Base-by-base conservation (phyloP, 2,329 filamentous ascomycete genomes). In the Septoria petroselini region DNA sequence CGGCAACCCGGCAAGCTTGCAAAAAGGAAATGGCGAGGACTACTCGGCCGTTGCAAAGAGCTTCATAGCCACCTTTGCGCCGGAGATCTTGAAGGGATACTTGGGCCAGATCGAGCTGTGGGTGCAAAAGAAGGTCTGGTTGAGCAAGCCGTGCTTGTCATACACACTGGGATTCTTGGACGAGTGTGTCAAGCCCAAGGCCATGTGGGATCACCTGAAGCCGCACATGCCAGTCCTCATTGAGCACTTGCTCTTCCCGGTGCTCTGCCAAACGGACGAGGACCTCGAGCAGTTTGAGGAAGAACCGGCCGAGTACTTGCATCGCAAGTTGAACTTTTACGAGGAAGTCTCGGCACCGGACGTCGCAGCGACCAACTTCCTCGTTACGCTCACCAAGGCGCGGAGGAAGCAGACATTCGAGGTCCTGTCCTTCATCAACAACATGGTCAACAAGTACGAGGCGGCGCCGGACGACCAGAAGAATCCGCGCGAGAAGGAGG, bases 251-350 rank as follows among this genome's bases (percentile, higher is more conserved):
- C 81, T 98, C 60, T 98, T 98, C 76, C 93, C 93, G 0, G 86
- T 98, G 19, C 77, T 98, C 54, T 98, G 93, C 70, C 84, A 96
- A 61, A 87, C 86, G 15, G 83, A 91, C 57, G 91, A 97, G 54
- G 93, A 98, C 63, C 79, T 96, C 41, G 89, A 95, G 68, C 83
- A 95, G 60, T 98, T 98, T 66, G 83, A 95, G 66, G 86, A 91
- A 9, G 90, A 98, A 65, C 93, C 93, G 4, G 88, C 93, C 55
- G 93, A 98, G 70, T 98, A 97, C 67, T 82, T 98, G 33, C 93
- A 98, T 74, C 84, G 93, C 49, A 97, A 96, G 70, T 78, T 98
- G 53, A 98, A 97, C 71, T 96, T 91, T 67, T 98, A 95, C 68
- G 93, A 98, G 71, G 93, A 98, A 66, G 88, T 95, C 3, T 95